Base-by-base conservation (phyloP, 768 basidiomycete species). In the Auricularia cornea region DNA sequence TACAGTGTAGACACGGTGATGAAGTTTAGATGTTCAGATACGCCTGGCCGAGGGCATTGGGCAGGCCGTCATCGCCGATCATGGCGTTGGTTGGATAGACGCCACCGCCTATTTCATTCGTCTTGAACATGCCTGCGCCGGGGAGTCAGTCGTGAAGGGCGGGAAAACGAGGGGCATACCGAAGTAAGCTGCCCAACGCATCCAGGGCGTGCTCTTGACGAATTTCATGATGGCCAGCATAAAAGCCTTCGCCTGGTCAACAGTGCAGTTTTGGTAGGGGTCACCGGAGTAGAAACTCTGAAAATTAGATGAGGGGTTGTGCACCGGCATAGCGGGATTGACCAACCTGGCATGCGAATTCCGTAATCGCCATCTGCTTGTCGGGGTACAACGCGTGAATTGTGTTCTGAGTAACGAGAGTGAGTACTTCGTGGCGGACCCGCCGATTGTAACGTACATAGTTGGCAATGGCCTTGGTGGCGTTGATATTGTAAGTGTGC, bases 401-500 rank as follows among this genome's bases (percentile, higher is more conserved):
- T 18, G 73, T 74, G 48, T 66, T 65, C 69, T 89, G 74, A 68
- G 81, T n/a, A n/a, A n/a, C n/a, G n/a, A n/a, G n/a, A n/a, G n/a
- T n/a, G n/a, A n/a, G n/a, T n/a, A n/a, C n/a, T n/a, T n/a, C n/a
- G n/a, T n/a, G n/a, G n/a, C n/a, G n/a, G n/a, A n/a, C n/a, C n/a
- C n/a, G n/a, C n/a, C n/a, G n/a, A n/a, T n/a, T n/a, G n/a, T n/a
- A 18, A n/a, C 57, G 18, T 59, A 87, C 72, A 72, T 85, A 87
- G 44, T 48, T 48, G 18, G 63, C n/a, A 60, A 83, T 78, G 69
- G 93, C 80, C 11, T 77, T 77, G 0, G 76, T 60, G 3, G 80
- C 65, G 16, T 75, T 64, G 20, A 76, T 82, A 60, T 82, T 85
- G 72, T 97, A 96, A 71, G 76, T 86, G 71, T 97, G 94, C 59